Percentiles rank a stretch among this genome's conserved stretches.
These are phyloP conservation scores for Phytophthora tubulina DNA, from an alignment of 352 stramenopile species.

Conservation along the genomic window DNA sequence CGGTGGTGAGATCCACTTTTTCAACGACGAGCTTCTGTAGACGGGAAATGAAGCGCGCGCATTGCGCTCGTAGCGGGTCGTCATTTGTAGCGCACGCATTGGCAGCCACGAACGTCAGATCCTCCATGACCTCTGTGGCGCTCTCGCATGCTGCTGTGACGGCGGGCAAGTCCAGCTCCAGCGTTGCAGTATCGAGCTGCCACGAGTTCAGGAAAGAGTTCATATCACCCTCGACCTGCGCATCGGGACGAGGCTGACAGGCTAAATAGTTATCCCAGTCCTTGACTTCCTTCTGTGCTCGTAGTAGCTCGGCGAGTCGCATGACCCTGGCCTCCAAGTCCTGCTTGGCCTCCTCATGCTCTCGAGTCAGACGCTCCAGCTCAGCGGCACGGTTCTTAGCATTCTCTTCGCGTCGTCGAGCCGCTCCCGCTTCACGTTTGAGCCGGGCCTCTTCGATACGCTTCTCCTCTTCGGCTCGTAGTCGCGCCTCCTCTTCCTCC, in stretches of 20 bases:
- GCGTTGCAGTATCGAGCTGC: conserved; percentile 62
- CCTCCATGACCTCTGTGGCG: conserved; percentile 68
- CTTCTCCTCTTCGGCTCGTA: conserved; percentile 74
- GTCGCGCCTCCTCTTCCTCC: conserved; percentile 75
- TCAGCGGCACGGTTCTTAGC: conserved; percentile 73
- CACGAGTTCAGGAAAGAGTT: conserved; percentile 87
- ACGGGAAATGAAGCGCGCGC: conserved; percentile 53
- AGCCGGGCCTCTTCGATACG: conserved; percentile 75
- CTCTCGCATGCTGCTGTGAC: conserved; percentile 62
- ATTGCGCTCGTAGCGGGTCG: conserved; percentile 48
- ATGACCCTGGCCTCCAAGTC: conserved; percentile 69
- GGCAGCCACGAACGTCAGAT: conserved; percentile 64
- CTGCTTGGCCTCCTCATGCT: conserved; percentile 62
- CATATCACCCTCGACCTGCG: conserved; percentile 79
- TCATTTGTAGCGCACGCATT: conserved; percentile 71
- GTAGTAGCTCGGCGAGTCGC: conserved; percentile 70
- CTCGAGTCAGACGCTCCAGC: conserved; percentile 61
- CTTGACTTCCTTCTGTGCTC: conserved; percentile 67
- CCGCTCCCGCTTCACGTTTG: conserved; percentile 63
- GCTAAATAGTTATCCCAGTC: conserved; percentile 85
- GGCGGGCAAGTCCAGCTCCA: conserved; percentile 46
- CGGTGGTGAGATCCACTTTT: conserved; percentile 73
- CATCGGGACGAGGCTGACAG: conserved; percentile 74
- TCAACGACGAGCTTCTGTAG: conserved; percentile 68
- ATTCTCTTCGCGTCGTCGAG: conserved; percentile 67